Evolutionary conservation across 192 early-diverging fungal genomes (phyloP), one percentile per base, ranked within the genome.

Genomic region (Podila epigama): DNA sequence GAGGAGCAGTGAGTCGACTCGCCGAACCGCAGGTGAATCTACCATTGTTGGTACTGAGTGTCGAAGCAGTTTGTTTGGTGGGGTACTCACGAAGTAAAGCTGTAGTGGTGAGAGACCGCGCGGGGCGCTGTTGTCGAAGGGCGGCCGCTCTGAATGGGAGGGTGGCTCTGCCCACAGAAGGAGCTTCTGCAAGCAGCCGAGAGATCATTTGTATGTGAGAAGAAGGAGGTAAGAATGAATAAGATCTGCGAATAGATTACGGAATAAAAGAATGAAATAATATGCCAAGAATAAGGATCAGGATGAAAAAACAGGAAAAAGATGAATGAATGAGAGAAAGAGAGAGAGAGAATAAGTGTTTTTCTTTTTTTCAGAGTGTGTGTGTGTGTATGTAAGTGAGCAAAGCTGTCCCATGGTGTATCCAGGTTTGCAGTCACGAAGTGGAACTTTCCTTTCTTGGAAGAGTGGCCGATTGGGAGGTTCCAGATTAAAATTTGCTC

Each of bases 141-240:
- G 31, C 29, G 18, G 44, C 27, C 10, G 22, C 41, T 9, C 63
- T 52, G 39, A 36, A 58, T 8, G 55, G 20, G 41, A 39, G 44
- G 56, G 54, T 51, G 35, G 70, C 58, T 37, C 58, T 66, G 63
- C 57, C 58, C 56, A 58, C 70, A 64, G 40, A 51, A 5, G 73
- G 58, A 5, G 61, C 48, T 36, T 77, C 63, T 58, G 73, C 73
- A 63, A 77, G 66, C 73, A 77, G 60, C 66, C 73, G 67, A 51
- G 73, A 77, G 73, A 77, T 77, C 73, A 77, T 75, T 59, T 31
- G 58, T 4, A 29, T 44, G 11, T 28, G 54, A 58, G 5, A 9
- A 16, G 20, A 35, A 37, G 36, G n/a, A 58, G 15, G 5, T 15
- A 25, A 52, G 25, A 22, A 5, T 2, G 15, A 25, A 9, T 52